Evolutionary conservation across 225 moss, liverwort and hornwort species (phyloP).

Genomic region (Marchantia polymorpha): DNA sequence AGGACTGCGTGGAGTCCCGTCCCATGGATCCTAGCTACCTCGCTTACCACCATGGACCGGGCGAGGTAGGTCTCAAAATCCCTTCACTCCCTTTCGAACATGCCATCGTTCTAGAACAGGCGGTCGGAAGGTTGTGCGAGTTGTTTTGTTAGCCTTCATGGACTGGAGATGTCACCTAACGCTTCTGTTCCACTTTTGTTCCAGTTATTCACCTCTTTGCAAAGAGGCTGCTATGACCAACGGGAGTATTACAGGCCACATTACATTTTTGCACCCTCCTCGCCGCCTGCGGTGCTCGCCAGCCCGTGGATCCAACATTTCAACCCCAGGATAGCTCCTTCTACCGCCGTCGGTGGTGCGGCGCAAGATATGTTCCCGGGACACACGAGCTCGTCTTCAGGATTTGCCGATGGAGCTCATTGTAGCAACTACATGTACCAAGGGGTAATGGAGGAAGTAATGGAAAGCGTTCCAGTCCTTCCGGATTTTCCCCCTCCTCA

Average conservation of each 20-base stretch:
- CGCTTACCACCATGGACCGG: conserved; percentile 5
- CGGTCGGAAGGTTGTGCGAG: too few species aligned
- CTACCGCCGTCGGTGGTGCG: neutral
- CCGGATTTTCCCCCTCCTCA: conserved; percentile 2
- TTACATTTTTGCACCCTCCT: conserved; percentile 19
- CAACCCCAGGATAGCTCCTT: conserved; percentile 23
- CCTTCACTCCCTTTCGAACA: neutral
- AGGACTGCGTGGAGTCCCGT: conserved; percentile 48
- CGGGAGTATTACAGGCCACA: conserved; percentile 47
- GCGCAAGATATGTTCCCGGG: conserved; percentile 20
- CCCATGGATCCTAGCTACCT: conserved; percentile 30
- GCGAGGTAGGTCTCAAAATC: conserved; percentile 27
- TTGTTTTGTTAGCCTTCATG: too few species aligned
- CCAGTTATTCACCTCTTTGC: conserved; percentile 46
- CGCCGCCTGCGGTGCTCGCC: conserved; percentile 22
- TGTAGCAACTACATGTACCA: neutral
- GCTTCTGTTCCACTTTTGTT: neutral
- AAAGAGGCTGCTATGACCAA: conserved; percentile 45
- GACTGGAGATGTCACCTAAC: neutral
- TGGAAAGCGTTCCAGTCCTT: conserved; percentile 30
- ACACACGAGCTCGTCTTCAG: conserved; percentile 6
- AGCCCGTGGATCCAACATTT: conserved; percentile 54
- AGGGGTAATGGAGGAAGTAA: conserved; percentile 31
- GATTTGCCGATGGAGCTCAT: conserved; percentile 14
- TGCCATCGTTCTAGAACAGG: too few species aligned